Evolutionary conservation across 805 yeast species (phyloP).

Genomic region (Myxozyma udenii): DNA sequence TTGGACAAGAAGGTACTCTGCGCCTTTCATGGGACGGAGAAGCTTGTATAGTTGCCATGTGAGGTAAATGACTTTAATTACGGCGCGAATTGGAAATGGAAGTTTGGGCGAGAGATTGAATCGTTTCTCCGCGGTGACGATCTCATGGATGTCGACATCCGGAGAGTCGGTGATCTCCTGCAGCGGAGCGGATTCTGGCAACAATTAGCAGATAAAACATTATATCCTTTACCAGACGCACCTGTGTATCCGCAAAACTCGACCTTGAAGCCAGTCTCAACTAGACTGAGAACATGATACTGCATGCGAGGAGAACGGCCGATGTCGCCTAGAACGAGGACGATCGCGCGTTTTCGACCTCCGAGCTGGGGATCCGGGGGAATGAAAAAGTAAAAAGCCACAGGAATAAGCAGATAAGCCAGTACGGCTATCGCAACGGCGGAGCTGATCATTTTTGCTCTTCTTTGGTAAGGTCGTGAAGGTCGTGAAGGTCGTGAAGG

Average conservation of each 20-base stretch:
- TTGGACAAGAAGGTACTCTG: slow-evolving; percentile 61
- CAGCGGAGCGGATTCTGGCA: slow-evolving; percentile 27
- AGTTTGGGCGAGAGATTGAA: slow-evolving; percentile 31
- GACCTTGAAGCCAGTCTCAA: slow-evolving; percentile 66
- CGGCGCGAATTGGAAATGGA: slow-evolving; percentile 59
- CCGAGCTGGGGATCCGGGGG: slow-evolving; percentile 24
- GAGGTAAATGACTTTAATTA: slow-evolving; percentile 55
- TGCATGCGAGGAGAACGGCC: slow-evolving; percentile 95
- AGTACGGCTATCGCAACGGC: slow-evolving; percentile 15
- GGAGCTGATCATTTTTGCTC: no score
- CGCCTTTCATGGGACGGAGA: slow-evolving; percentile 55
- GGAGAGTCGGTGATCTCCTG: slow-evolving; percentile 31
- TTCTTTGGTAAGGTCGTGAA: no score
- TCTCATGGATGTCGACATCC: slow-evolving; percentile 35
- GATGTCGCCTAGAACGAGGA: slow-evolving; percentile 86
- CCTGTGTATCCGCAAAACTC: slow-evolving; percentile 74
- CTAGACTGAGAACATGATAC: slow-evolving; percentile 80
- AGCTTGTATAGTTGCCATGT: slow-evolving; percentile 37
- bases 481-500: no score
- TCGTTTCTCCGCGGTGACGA: slow-evolving; percentile 33
- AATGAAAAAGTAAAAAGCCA: slow-evolving; percentile 19
- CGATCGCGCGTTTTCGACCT: slow-evolving; percentile 53
- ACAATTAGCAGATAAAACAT: background rate
- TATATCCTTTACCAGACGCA: slow-evolving; percentile 3
- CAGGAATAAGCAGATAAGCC: slow-evolving; percentile 25